These are phyloP conservation scores for Leccinum pellstonianum DNA, from an alignment of 768 basidiomycete genomes.

Conservation along the genomic window DNA sequence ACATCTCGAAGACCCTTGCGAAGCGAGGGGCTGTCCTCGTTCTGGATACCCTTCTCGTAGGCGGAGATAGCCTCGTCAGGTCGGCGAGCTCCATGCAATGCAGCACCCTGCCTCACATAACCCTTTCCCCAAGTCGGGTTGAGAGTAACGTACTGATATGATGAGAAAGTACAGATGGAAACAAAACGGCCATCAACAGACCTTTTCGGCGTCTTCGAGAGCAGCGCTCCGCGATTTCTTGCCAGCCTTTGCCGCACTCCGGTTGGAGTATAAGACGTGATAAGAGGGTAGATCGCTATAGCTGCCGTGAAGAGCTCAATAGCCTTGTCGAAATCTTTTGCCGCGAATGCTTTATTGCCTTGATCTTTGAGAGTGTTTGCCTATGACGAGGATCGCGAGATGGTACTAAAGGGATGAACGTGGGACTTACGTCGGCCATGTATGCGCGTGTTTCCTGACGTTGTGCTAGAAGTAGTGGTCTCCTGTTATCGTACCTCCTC, in stretches of 20 bases:
- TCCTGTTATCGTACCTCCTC: constrained; percentile 19
- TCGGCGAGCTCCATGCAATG: constrained; percentile 76
- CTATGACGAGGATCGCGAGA: constrained; percentile 33
- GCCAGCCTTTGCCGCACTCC: constrained; percentile 88
- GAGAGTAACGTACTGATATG: constrained; percentile 66
- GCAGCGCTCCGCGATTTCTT: constrained; percentile 76
- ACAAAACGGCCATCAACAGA: constrained; percentile 27
- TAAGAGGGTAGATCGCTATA: constrained; percentile 79
- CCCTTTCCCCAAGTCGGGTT: constrained; percentile 89
- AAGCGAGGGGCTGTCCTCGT: constrained; percentile 80
- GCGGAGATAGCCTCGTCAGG: constrained; percentile 83
- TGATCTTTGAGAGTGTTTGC: constrained; percentile 76
- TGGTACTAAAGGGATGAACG: neutral
- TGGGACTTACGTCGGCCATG: constrained; percentile 38
- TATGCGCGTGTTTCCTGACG: neutral
- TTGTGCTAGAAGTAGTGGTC: neutral
- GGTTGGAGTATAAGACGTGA: constrained; percentile 89
- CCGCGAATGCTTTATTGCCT: constrained; percentile 94
- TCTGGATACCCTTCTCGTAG: constrained; percentile 77
- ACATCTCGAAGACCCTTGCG: constrained; percentile 90
- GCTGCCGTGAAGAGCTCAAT: constrained; percentile 82
- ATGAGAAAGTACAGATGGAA: neutral
- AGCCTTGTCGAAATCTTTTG: constrained; percentile 88
- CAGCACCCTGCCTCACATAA: constrained; percentile 89
- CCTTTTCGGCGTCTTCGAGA: constrained; percentile 88